A percentile compares a stretch with the other conserved stretches of the same genome.
These are phyloP conservation scores for Morella rubra DNA, from an alignment of 306 rosid genomes.

Conservation along the genomic window DNA sequence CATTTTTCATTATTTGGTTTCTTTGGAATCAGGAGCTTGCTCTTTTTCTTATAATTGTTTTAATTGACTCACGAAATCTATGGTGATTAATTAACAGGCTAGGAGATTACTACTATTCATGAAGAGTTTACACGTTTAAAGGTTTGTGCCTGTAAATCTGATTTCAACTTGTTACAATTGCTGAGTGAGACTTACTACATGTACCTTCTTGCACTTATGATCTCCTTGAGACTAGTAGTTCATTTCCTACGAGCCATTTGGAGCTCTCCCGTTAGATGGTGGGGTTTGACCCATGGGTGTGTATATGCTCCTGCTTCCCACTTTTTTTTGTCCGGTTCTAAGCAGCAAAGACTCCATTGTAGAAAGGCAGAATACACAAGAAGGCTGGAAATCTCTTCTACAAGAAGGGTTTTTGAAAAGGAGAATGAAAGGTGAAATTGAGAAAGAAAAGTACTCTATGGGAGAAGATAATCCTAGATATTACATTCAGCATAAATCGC, in stretches of 20 bases:
- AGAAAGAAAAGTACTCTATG: neutral
- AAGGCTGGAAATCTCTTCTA: neutral
- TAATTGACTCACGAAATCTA: slow-evolving; percentile 2
- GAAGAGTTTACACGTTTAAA: slow-evolving; percentile 88
- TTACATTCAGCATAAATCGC: neutral
- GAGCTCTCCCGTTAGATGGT: neutral
- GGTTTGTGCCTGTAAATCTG: slow-evolving; percentile 43
- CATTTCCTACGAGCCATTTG: neutral
- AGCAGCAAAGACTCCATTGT: neutral
- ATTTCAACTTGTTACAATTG: neutral
- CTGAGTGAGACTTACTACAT: slow-evolving; percentile 14
- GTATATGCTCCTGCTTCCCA: neutral
- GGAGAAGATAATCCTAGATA: neutral
- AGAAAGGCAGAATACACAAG: neutral
- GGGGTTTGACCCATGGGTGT: neutral
- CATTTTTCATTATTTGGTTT: neutral
- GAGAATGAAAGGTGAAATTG: neutral
- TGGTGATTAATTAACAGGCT: slow-evolving; percentile 53
- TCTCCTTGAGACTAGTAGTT: neutral
- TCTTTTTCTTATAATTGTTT: slow-evolving; percentile 11
- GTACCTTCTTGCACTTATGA: neutral
- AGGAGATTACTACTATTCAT: slow-evolving; percentile 80
- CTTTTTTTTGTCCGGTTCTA: neutral
- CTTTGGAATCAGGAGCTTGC: neutral
- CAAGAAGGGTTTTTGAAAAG: neutral